Conservation (phyloP, 306 rosid species). For the Begonia fuchsioides region DNA sequence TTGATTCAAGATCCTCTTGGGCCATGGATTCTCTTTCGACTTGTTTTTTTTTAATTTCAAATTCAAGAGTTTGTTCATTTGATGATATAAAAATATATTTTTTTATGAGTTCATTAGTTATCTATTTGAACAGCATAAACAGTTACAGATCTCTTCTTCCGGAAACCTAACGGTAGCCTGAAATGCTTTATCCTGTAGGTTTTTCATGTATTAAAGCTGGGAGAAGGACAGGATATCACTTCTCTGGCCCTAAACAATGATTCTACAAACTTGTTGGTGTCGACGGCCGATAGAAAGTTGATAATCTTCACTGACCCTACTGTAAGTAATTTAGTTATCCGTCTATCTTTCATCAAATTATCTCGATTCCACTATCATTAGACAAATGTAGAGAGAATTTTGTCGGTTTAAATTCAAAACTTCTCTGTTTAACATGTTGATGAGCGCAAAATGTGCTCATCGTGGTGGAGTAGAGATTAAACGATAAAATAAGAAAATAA, state of each 20-base stretch:
- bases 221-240: slow-evolving; percentile 73
- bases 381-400: no score
- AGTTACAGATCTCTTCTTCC: background rate
- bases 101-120: background rate
- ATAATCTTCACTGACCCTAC: slow-evolving; percentile 85
- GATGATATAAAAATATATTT: background rate
- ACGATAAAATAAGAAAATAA: no score
- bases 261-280: slow-evolving; percentile 79
- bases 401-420: no score
- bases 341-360: slow-evolving; percentile 1
- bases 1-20: slow-evolving; percentile 4
- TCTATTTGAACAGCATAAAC: no score
- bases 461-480: no score
- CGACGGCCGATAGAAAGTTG: slow-evolving; percentile 73
- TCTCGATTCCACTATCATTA: background rate
- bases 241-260: slow-evolving; percentile 79
- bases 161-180: background rate
- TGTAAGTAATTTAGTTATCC: slow-evolving; percentile 38
- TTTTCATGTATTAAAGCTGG: slow-evolving; percentile 55
- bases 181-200: slow-evolving; percentile 31
- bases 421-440: no score
- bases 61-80: slow-evolving; percentile 2
- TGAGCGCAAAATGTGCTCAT: no score
- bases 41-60: background rate
- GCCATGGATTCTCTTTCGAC: background rate